Base-by-base conservation (phyloP, 768 basidiomycete species). In the Termitomyces eurrhizus region DNA sequence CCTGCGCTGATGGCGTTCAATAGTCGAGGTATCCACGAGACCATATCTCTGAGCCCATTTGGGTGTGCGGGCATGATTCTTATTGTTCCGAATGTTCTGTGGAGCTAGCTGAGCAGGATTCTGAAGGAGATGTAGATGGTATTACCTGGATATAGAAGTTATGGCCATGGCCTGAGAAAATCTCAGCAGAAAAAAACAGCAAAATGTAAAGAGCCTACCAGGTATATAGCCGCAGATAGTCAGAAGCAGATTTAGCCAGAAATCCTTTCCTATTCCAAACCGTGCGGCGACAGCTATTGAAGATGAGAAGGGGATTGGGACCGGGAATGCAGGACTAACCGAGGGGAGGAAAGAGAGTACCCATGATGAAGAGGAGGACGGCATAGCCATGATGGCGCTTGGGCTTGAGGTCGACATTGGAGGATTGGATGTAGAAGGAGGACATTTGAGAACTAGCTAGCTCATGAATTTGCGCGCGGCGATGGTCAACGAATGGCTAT, bases 21-120 rank as follows among this genome's bases (percentile, higher is more conserved):
- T 87, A 65, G 89, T 86, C 39, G 86, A 78, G 26, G 84, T 87
- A 71, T 94, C 86, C 63, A 98, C 86, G 49, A 98, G 89, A 42
- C 95, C 95, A 72, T 93, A 93, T 64, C 89, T 84, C 73, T 91
- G 80, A 0, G 89, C 89, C 95, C 95, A 98, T 74, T 97, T 95
- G 21, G 95, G 95, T n/a, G 95, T 97, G 48, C 95, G 87, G 14
- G 82, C 80, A 70, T 91, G 84, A 67, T 86, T 95, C 80, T 95
- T 93, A 80, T 98, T 98, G 77, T 97, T 98, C 59, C 95, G 82
- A 65, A 98, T 87, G 74, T 97, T 97, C 88, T 98, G 70, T 24
- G 57, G 32, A 52, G n/a, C 60, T 21, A 21, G 18, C 46, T 66
- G 50, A 52, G 63, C 33, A 58, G 9, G 11, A 37, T 26, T 29